phyloP scores from a whole-genome alignment of 495 filamentous ascomycete genomes.

The Niebla homalea region DNA sequence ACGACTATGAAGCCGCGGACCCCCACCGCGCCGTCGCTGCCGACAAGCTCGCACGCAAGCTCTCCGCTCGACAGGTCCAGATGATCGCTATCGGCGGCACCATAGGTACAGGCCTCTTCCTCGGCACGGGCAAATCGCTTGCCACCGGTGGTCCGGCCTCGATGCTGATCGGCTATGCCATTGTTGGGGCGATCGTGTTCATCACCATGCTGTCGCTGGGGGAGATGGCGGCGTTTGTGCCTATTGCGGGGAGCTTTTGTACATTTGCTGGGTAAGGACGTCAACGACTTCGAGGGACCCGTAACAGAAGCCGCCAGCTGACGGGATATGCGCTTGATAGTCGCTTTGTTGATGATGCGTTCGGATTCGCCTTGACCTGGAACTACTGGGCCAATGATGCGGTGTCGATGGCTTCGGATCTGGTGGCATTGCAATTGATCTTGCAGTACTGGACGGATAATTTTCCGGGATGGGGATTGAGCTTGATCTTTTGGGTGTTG shows the following conservation, averaged over 20 bases:
- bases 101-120: conserved; percentile 53
- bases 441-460: conserved; percentile 40
- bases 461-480: conserved; percentile 38
- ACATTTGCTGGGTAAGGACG: conserved; percentile 35
- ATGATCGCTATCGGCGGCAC: conserved; percentile 53
- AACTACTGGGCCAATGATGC: conserved; percentile 52
- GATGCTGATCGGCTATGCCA: conserved; percentile 43
- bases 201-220: conserved; percentile 37
- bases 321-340: conserved; percentile 15
- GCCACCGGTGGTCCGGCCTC: conserved; percentile 47
- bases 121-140: conserved; percentile 47
- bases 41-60: conserved; percentile 25
- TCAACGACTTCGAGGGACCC: not conserved
- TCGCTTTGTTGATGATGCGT: conserved; percentile 17
- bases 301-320: conserved; percentile 1
- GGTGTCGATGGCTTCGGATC: conserved; percentile 39
- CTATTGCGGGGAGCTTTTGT: conserved; percentile 38
- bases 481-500: conserved; percentile 38
- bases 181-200: conserved; percentile 36
- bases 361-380: conserved; percentile 37
- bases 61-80: conserved; percentile 41
- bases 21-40: no score
- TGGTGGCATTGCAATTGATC: conserved; percentile 40
- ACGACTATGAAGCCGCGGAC: no score
- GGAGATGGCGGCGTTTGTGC: conserved; percentile 38